Percentiles rank a stretch among this genome's conserved stretches.
Conservation (phyloP, 2,329 filamentous ascomycete species). For the Elsinoe arachidis region DNA sequence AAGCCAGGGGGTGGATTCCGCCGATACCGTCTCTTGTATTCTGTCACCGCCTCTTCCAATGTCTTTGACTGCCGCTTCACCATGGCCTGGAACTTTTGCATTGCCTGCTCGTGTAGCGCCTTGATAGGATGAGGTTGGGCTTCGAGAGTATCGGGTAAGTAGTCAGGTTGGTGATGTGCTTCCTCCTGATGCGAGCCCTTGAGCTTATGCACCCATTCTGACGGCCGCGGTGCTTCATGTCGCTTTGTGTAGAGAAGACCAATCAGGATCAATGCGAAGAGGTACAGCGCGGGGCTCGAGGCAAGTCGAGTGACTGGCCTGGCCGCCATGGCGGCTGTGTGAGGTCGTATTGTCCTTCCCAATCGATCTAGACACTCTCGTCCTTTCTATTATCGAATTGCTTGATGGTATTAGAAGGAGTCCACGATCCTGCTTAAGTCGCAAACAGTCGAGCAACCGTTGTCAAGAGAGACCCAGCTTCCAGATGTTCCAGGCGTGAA, state of each 20-base stretch:
- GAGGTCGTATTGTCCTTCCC: background rate
- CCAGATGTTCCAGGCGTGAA: background rate
- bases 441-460: background rate
- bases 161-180: background rate
- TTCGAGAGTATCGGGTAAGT: background rate
- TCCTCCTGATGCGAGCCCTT: background rate
- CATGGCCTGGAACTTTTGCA: constrained; percentile 2
- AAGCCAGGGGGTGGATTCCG: constrained; percentile 52
- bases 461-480: background rate
- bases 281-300: background rate
- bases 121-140: constrained; percentile 1
- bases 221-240: background rate
- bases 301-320: background rate
- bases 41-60: constrained; percentile 36
- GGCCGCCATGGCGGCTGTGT: constrained; percentile 1
- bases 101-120: constrained; percentile 2
- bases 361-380: background rate
- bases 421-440: background rate
- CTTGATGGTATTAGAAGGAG: background rate
- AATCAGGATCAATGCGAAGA: background rate
- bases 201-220: constrained; percentile 6
- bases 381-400: background rate
- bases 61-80: constrained; percentile 10
- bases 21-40: constrained; percentile 45
- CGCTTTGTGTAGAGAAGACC: background rate